Conservation (phyloP, 2,329 filamentous ascomycete species). For the Pseudogymnoascus sp. region DNA sequence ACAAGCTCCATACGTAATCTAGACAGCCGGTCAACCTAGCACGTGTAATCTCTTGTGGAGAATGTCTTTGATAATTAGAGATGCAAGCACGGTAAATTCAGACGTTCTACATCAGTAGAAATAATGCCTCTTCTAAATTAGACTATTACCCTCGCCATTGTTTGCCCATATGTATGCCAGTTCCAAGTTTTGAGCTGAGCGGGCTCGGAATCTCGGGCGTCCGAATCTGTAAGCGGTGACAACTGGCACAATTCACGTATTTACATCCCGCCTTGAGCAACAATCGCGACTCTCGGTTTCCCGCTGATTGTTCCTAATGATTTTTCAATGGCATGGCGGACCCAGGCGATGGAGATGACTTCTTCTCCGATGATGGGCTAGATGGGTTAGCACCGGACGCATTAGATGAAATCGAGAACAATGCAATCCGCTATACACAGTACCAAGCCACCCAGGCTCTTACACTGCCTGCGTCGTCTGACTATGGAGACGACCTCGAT, state of each 20-base stretch:
- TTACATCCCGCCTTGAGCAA: neutral
- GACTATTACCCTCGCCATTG: neutral
- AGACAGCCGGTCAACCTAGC: neutral
- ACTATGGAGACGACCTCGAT: constrained; percentile 31
- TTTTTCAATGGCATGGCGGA: constrained; percentile 34
- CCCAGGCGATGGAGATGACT: constrained; percentile 40
- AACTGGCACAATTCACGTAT: neutral
- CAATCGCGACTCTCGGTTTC: neutral
- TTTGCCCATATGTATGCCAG: neutral
- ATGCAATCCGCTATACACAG: constrained; percentile 52
- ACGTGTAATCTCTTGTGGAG: neutral
- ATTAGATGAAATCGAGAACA: constrained; percentile 56
- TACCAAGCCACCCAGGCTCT: constrained; percentile 20
- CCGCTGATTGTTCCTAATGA: constrained; percentile 17
- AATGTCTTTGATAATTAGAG: neutral
- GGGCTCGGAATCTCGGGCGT: neutral
- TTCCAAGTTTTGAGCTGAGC: neutral
- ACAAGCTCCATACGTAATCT: constrained; percentile 8
- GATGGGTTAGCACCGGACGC: constrained; percentile 52
- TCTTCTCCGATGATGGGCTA: constrained; percentile 58
- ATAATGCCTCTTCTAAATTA: neutral
- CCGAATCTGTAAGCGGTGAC: constrained; percentile 6
- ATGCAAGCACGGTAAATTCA: neutral
- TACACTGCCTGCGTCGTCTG: constrained; percentile 27
- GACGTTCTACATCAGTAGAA: neutral